Evolutionary conservation across 2,329 filamentous ascomycete genomes (phyloP).

Genomic region (Pezicula carpinea): DNA sequence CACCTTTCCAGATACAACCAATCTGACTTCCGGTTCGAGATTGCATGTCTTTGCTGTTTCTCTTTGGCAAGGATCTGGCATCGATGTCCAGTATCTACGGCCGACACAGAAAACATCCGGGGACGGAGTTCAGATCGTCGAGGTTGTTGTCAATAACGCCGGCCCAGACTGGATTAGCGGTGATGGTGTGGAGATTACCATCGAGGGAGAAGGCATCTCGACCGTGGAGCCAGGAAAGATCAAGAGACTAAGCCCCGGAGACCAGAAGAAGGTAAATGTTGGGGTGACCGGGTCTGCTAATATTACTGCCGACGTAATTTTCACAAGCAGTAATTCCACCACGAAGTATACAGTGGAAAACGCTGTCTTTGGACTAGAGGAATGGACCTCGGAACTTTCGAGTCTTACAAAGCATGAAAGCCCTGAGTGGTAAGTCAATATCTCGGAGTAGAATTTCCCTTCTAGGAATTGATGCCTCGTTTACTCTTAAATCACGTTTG

Average conservation of each 20-base stretch:
- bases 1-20: conserved; percentile 35
- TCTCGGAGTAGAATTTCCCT: too few species aligned
- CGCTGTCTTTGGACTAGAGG: conserved; percentile 31
- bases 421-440: conserved; percentile 27
- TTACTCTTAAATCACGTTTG: too few species aligned
- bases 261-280: conserved; percentile 36
- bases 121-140: conserved; percentile 34
- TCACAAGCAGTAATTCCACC: conserved; percentile 10
- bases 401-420: conserved; percentile 37
- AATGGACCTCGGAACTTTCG: conserved; percentile 31
- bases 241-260: conserved; percentile 38
- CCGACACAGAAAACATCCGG: conserved; percentile 39
- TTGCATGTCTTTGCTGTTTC: conserved; percentile 40
- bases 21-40: conserved; percentile 27
- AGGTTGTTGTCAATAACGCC: conserved; percentile 34
- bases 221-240: conserved; percentile 36
- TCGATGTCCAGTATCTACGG: conserved; percentile 35
- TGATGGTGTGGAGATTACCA: conserved; percentile 25
- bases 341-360: conserved; percentile 15
- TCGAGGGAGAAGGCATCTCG: conserved; percentile 35
- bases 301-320: conserved; percentile 18
- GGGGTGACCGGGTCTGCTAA: conserved; percentile 30
- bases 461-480: too few species aligned
- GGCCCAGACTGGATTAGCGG: conserved; percentile 32
- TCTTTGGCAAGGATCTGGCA: conserved; percentile 31